Conservation (phyloP, 2,329 filamentous ascomycete genomes). For the Lecanicillium sp. region DNA sequence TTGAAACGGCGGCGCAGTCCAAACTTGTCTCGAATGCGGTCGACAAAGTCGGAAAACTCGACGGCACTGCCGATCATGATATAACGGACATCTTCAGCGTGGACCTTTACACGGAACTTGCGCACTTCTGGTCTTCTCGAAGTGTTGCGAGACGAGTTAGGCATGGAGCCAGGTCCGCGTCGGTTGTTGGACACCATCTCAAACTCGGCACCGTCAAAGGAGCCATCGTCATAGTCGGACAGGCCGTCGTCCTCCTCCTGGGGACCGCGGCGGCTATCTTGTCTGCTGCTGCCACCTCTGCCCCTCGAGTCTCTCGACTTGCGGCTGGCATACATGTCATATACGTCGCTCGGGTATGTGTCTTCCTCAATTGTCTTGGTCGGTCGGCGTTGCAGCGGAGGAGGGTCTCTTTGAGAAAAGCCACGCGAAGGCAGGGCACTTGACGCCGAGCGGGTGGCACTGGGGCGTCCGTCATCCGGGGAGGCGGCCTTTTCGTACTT, state of each 20-base stretch:
- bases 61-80: slow-evolving; percentile 74
- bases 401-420: slow-evolving; percentile 35
- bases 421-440: slow-evolving; percentile 37
- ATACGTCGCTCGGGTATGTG: slow-evolving; percentile 63
- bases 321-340: slow-evolving; percentile 51
- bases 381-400: slow-evolving; percentile 24
- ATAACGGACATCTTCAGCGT: slow-evolving; percentile 85
- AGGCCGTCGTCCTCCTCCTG: slow-evolving; percentile 72
- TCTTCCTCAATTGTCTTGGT: slow-evolving; percentile 45
- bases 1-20: slow-evolving; percentile 71
- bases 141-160: slow-evolving; percentile 44
- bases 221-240: slow-evolving; percentile 65
- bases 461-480: slow-evolving; percentile 31
- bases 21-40: slow-evolving; percentile 82
- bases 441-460: slow-evolving; percentile 39
- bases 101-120: slow-evolving; percentile 86
- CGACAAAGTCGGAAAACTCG: slow-evolving; percentile 70
- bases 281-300: slow-evolving; percentile 34
- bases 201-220: slow-evolving; percentile 70
- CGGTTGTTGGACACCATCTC: slow-evolving; percentile 64
- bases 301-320: slow-evolving; percentile 33
- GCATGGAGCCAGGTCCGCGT: slow-evolving; percentile 38
- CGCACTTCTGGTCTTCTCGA: slow-evolving; percentile 61
- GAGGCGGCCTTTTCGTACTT: slow-evolving; percentile 52
- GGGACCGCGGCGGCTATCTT: slow-evolving; percentile 28